Percentiles rank a stretch among this genome's conserved stretches.
These are phyloP conservation scores for Wolfiporia cocos DNA, from an alignment of 1,284 basidiomycete species.

Conservation along the genomic window DNA sequence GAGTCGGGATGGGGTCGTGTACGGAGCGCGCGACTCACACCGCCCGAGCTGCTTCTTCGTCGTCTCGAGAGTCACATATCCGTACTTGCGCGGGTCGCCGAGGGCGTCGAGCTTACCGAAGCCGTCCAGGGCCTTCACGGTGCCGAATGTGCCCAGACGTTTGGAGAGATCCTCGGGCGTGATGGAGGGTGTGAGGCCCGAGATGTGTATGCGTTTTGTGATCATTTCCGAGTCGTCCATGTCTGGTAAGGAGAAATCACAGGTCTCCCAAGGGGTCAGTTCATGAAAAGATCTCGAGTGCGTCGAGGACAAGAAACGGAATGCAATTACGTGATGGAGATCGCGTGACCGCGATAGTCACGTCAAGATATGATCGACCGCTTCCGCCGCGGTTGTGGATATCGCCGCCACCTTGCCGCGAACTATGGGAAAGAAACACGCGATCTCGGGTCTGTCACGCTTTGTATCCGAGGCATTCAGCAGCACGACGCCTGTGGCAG, in stretches of 20 bases:
- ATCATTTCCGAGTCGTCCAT: constrained; percentile 35
- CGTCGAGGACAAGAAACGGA: no score
- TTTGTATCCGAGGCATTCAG: neutral
- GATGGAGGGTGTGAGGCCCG: constrained; percentile 65
- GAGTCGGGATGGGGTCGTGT: no score
- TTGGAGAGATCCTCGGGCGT: constrained; percentile 49
- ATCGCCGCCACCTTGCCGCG: neutral
- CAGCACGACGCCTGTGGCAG: neutral
- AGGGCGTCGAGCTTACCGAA: constrained; percentile 58
- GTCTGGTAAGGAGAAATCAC: no score
- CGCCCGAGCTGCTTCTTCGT: constrained; percentile 50
- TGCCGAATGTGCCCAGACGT: constrained; percentile 61
- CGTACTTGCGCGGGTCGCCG: constrained; percentile 64
- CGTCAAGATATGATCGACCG: no score
- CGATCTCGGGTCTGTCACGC: neutral
- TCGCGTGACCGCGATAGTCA: no score
- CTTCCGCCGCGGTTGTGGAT: no score
- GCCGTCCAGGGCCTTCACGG: constrained; percentile 61
- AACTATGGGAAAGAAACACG: neutral
- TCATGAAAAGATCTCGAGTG: no score
- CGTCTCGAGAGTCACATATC: constrained; percentile 66
- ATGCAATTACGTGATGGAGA: no score
- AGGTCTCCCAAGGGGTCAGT: no score
- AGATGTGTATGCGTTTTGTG: constrained; percentile 66
- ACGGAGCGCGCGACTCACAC: no score